Evolutionary conservation across 305 asterid species (phyloP), one percentile per base, ranked within the genome.

Genomic region (Solanum chacoense): DNA sequence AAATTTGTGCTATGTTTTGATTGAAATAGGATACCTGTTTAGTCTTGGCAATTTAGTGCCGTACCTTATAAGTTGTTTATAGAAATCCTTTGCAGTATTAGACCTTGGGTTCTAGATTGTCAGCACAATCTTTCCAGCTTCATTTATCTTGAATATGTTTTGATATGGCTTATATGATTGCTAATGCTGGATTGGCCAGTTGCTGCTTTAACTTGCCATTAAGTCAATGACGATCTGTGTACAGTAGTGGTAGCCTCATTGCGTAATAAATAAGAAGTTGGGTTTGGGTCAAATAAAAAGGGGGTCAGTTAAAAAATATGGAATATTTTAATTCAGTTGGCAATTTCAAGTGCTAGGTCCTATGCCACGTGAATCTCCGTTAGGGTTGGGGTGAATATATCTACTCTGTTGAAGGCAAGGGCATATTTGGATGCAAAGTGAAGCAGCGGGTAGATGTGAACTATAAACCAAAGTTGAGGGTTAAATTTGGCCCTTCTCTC

Each of bases 111-210:
- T 14, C 78, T 69, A 69, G 24, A 96, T 92, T 11, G 94, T 93
- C 37, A 95, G 88, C 67, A 94, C 93, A 38, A 94, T 90, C 84
- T 94, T 96, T 88, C 98, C 98, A 6, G 94, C 85, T 88, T 94
- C 98, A 20, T 89, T 86, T 87, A 91, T 94, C 95, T 93, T 95
- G 93, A 95, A 95, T 29, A 94, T 94, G 88, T 91, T 93, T 87
- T 95, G 94, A 80, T 95, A 85, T 8, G 95, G 90, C 34, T 69
- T 28, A 69, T 69, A 69, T 69, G 76, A 69, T 69, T 26, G 18
- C 34, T 24, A 69, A 67, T 69, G 76, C 76, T 26, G 76, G 76
- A 28, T 69, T 26, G 34, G 34, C 73, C 10, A 12, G 5, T 69
- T 26, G 34, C 76, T 69, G 76, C 20, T 29, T 14, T 72, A 29